phyloP scores from a whole-genome alignment of 768 basidiomycete species.

The Lactarius hengduanensis region DNA sequence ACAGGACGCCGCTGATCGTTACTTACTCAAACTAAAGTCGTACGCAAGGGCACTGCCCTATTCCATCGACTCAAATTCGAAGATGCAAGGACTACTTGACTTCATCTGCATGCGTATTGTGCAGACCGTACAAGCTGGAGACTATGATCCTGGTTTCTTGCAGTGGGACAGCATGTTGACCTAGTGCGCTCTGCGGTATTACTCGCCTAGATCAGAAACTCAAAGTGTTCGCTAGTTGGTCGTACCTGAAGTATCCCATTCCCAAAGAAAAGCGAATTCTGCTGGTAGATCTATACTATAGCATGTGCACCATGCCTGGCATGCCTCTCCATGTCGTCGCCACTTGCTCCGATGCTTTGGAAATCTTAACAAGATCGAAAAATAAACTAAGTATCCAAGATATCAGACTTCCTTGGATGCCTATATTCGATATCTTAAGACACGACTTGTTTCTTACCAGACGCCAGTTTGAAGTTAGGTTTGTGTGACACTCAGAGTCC shows the following conservation, averaged over 20 bases:
- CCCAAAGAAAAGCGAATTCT: slow-evolving; percentile 73
- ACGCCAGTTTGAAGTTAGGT: slow-evolving; percentile 79
- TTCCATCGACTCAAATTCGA: slow-evolving; percentile 69
- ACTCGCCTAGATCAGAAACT: slow-evolving; percentile 25
- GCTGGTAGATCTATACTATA: slow-evolving; percentile 76
- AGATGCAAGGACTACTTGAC: slow-evolving; percentile 74
- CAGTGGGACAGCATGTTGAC: slow-evolving; percentile 79
- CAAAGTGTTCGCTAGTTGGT: slow-evolving; percentile 53
- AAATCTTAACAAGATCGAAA: slow-evolving; percentile 59
- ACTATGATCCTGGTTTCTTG: slow-evolving; percentile 76
- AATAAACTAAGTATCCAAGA: slow-evolving; percentile 76
- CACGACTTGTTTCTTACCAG: slow-evolving; percentile 75
- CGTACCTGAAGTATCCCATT: slow-evolving; percentile 82
- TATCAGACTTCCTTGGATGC: slow-evolving; percentile 79
- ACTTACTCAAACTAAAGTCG: slow-evolving; percentile 57
- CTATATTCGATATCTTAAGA: slow-evolving; percentile 67
- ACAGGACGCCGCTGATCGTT: slow-evolving; percentile 42
- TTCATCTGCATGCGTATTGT: slow-evolving; percentile 64
- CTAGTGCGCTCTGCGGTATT: slow-evolving; percentile 49
- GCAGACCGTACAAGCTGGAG: slow-evolving; percentile 75
- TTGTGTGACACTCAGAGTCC: slow-evolving; percentile 32
- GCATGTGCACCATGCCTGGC: slow-evolving; percentile 72
- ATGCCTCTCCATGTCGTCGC: slow-evolving; percentile 70
- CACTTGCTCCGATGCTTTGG: slow-evolving; percentile 62
- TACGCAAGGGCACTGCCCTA: slow-evolving; percentile 73